Conservation (phyloP, 768 basidiomycete genomes). For the Gelatoporia subvermispora region DNA sequence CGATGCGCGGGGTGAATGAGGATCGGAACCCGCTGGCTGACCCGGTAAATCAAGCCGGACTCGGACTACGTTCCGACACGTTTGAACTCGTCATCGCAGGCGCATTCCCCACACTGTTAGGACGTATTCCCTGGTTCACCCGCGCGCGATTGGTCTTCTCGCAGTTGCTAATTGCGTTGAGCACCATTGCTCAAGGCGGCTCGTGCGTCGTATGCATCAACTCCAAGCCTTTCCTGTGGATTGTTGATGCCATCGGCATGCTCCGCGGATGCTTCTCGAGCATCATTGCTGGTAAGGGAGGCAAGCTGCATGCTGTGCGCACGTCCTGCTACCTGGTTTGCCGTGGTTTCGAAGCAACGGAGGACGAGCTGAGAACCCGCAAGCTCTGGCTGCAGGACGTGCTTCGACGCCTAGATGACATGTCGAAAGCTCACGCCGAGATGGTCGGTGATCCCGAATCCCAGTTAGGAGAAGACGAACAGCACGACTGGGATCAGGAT, state of each 20-base stretch:
- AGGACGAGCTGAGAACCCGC: neutral
- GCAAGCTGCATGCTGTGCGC: constrained; percentile 1
- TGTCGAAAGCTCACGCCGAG: neutral
- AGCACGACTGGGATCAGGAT: neutral
- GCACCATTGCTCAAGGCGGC: constrained; percentile 6
- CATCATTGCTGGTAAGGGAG: constrained; percentile 1
- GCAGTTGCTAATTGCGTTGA: constrained; percentile 6
- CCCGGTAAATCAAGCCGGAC: neutral
- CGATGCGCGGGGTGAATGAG: neutral
- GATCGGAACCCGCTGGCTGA: neutral
- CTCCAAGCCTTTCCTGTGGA: constrained; percentile 7
- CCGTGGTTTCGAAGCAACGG: constrained; percentile 4
- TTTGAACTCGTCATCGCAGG: constrained; percentile 14
- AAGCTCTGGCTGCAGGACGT: neutral
- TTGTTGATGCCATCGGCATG: constrained; percentile 7
- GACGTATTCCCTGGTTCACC: neutral
- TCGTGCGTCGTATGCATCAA: constrained; percentile 5
- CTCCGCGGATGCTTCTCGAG: constrained; percentile 6
- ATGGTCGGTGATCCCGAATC: neutral
- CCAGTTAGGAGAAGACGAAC: neutral
- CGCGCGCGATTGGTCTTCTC: constrained; percentile 2
- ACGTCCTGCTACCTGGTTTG: constrained; percentile 12
- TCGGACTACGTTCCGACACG: neutral
- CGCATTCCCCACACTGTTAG: constrained; percentile 6
- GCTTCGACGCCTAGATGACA: neutral